Conservation (phyloP, 2,329 filamentous ascomycete genomes). For the Aspergillus ibericus region DNA sequence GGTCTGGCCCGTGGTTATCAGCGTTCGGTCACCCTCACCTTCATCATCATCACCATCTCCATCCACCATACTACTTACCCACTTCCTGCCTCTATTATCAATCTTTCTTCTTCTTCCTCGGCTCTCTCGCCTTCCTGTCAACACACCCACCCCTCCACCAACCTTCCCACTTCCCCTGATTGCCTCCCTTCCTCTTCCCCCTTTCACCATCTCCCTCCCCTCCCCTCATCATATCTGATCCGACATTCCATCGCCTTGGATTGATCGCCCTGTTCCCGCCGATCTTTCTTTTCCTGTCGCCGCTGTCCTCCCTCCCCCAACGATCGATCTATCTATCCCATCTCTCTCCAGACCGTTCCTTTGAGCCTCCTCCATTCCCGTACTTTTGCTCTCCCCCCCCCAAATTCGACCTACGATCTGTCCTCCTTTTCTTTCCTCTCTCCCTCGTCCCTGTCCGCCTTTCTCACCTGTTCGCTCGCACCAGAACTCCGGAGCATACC, state of each 20-base stretch:
- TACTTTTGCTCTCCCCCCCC: conserved; percentile 8
- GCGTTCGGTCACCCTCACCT: conserved; percentile 10
- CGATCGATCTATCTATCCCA: conserved; percentile 12
- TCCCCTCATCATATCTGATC: conserved; percentile 26
- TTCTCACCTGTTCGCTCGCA: conserved; percentile 19
- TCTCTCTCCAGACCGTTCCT: conserved; percentile 11
- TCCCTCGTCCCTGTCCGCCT: conserved; percentile 2
- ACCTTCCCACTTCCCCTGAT: neutral
- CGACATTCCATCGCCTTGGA: conserved; percentile 15
- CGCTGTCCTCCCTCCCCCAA: neutral
- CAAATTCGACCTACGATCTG: neutral
- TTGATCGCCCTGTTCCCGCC: conserved; percentile 18
- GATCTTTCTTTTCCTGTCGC: conserved; percentile 14
- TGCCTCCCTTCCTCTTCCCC: neutral
- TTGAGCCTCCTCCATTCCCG: conserved; percentile 5
- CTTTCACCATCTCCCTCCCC: neutral
- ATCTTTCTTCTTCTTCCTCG: neutral
- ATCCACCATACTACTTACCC: conserved; percentile 8
- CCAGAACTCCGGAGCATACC: neutral
- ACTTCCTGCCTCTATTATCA: conserved; percentile 8
- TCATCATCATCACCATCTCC: conserved; percentile 11
- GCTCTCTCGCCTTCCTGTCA: conserved; percentile 8
- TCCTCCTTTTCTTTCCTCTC: conserved; percentile 3
- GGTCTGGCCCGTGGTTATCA: conserved; percentile 3
- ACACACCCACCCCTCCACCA: neutral